phyloP scores from a whole-genome alignment of 768 basidiomycete species.

The Trametes maxima region DNA sequence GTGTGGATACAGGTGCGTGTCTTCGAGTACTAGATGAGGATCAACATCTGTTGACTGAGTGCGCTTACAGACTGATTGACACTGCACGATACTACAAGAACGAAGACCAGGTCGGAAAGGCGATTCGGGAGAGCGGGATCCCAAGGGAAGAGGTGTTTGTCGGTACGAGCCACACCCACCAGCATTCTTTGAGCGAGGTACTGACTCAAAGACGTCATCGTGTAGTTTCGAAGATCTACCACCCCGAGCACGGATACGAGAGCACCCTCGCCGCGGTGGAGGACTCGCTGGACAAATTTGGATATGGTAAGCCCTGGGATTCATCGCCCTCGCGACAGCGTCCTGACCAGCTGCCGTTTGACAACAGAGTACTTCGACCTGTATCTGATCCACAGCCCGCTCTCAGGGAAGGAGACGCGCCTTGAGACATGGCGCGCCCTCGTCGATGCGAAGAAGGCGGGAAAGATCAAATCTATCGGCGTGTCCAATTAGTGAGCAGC shows the following conservation, averaged over 20 bases:
- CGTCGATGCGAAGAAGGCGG: slow-evolving; percentile 36
- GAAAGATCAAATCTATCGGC: slow-evolving; percentile 43
- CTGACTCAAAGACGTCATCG: background rate
- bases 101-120: slow-evolving; percentile 61
- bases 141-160: slow-evolving; percentile 64
- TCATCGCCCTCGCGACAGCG: background rate
- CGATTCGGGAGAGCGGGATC: slow-evolving; percentile 56
- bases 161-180: slow-evolving; percentile 45
- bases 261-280: slow-evolving; percentile 30
- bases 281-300: slow-evolving; percentile 33
- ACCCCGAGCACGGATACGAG: slow-evolving; percentile 43
- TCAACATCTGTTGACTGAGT: background rate
- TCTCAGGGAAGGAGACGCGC: slow-evolving; percentile 40
- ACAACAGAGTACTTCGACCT: slow-evolving; percentile 48
- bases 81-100: slow-evolving; percentile 71
- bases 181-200: background rate
- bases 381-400: slow-evolving; percentile 49
- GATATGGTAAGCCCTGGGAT: slow-evolving; percentile 31
- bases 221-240: slow-evolving; percentile 68
- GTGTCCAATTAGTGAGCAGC: slow-evolving; percentile 52
- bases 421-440: slow-evolving; percentile 45
- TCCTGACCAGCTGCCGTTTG: no score
- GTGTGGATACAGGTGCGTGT: slow-evolving; percentile 57
- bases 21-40: background rate
- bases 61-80: slow-evolving; percentile 62